These are phyloP conservation scores for Chenopodium album DNA, from an alignment of 148 eudicot species.

Conservation along the genomic window DNA sequence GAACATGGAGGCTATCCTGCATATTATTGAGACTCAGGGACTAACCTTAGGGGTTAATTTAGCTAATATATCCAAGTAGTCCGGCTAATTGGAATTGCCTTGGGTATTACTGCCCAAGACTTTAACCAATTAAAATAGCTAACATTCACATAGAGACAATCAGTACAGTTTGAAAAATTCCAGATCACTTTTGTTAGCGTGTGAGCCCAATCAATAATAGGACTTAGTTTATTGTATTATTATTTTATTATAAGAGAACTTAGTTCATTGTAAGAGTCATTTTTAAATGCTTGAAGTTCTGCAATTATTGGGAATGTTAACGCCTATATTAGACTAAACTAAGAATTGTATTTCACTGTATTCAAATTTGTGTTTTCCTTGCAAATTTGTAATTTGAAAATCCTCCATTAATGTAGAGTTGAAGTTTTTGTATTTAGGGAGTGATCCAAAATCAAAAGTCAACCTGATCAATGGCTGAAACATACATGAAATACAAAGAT, in stretches of 20 bases:
- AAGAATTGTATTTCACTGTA: not conserved
- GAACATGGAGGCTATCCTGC: too few relatives aligned
- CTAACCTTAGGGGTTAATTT: not conserved
- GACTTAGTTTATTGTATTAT: not conserved
- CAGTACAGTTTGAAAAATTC: too few relatives aligned
- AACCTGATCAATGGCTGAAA: constrained; percentile 6
- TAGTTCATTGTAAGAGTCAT: too few relatives aligned
- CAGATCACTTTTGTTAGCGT: not conserved
- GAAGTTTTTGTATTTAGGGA: not conserved
- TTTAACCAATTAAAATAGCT: too few relatives aligned
- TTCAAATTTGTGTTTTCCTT: not conserved
- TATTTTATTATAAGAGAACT: too few relatives aligned
- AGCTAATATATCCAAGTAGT: not conserved
- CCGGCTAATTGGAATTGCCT: too few relatives aligned
- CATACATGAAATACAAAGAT: constrained; percentile 29
- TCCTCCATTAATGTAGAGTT: not conserved
- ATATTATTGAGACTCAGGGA: not conserved
- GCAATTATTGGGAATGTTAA: too few relatives aligned
- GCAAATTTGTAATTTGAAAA: not conserved
- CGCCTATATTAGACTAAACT: too few relatives aligned
- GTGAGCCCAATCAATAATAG: not conserved
- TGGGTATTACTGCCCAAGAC: too few relatives aligned
- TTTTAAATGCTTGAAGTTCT: too few relatives aligned
- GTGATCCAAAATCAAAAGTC: not conserved
- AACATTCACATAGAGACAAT: too few relatives aligned